Base-by-base conservation (phyloP, 2,329 filamentous ascomycete species). In the Aspergillus phoenicis region DNA sequence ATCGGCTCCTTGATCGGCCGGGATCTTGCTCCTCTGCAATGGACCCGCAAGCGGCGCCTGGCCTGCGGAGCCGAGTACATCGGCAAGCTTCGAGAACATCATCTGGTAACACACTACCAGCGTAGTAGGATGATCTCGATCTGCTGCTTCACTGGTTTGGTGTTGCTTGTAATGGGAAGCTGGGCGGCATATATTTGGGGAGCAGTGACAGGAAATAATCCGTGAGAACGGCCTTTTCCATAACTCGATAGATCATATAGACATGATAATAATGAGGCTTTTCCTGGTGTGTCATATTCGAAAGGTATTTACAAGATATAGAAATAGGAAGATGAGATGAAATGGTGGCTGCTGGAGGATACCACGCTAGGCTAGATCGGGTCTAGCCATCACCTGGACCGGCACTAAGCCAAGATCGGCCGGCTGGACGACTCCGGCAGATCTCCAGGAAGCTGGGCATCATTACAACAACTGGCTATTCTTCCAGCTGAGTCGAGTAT, bases 161-260 rank as follows among this genome's bases (percentile, higher is more conserved):
- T 82, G 0, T 22, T 83, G 3, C 64, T 87, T 43, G 78, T 84
- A 0, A 33, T 84, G 8, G 85, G 85, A 0, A 77, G 67, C 28
- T 75, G 73, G 71, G 66, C 60, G 77, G 84, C 83, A 0, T 88
- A 86, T 68, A 85, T 88, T 62, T 88, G 84, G 84, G 85, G 85
- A 7, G 79, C 84, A 2, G 82, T 82, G 4, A 87, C 83, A 0
- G 82, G 82, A 0, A 79, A 85, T 58, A 81, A 83, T 61, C 66
- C 61, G 11, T 71, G 65, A 56, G 10, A n/a, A 15, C 3, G 8
- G 5, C 22, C 10, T 5, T 8, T 15, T 15, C 4, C 1, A 13
- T 11, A 20, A 10, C 20, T 3, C 5, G 3, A 13, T 51, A 6
- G 4, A 33, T 33, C 11, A 33, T 33, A 2, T 15, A 11, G 17